phyloP scores from a whole-genome alignment of 2,329 filamentous ascomycete species.

The Diaporthe ampelina region DNA sequence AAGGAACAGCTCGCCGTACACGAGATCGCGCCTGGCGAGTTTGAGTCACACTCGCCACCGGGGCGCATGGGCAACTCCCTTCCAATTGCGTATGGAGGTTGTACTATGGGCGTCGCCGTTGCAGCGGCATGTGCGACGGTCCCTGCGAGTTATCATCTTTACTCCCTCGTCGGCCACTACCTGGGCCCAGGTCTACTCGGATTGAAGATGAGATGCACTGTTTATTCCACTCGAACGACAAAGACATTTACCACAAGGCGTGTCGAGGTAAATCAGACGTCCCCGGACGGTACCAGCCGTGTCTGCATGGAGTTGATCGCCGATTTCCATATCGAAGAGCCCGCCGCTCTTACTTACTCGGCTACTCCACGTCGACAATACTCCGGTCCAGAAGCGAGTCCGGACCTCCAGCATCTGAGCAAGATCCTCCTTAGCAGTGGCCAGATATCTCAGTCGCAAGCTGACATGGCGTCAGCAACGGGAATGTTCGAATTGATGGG shows the following conservation, averaged over 20 bases:
- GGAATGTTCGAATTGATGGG: too few relatives aligned
- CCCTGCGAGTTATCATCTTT: neutral
- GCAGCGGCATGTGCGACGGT: neutral
- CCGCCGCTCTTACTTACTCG: too few relatives aligned
- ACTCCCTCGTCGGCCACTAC: neutral
- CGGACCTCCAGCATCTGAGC: neutral
- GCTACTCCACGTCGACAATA: neutral
- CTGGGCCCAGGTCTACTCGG: neutral
- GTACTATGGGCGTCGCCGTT: neutral
- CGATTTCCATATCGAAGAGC: neutral
- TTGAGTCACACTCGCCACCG: neutral
- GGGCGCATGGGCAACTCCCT: neutral
- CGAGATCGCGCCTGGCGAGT: neutral
- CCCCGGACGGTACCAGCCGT: neutral
- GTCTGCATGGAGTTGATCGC: neutral
- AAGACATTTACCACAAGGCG: neutral
- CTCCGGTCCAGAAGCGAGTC: neutral
- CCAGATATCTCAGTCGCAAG: too few relatives aligned
- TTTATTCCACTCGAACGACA: neutral
- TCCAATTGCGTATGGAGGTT: neutral
- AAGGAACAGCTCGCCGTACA: neutral
- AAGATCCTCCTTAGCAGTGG: too few relatives aligned
- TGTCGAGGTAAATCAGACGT: neutral
- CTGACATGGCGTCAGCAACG: too few relatives aligned
- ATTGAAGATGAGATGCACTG: neutral